Evolutionary conservation across 805 yeast genomes (phyloP).

Genomic region (Groenewaldozyma salmanticensis): DNA sequence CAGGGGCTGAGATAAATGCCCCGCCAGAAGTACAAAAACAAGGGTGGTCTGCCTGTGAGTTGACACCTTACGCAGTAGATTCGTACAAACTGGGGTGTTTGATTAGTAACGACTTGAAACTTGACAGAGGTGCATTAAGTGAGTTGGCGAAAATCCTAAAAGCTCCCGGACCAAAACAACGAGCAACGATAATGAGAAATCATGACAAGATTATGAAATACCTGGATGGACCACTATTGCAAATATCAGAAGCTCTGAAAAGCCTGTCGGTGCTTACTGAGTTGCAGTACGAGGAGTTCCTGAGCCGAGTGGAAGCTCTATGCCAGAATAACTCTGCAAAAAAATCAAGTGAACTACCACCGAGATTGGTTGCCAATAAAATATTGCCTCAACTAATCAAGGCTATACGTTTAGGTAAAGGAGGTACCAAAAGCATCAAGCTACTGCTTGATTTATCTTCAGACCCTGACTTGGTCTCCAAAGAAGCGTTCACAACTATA

Average conservation of each 20-base stretch:
- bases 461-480: slow-evolving; percentile 24
- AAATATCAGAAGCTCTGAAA: slow-evolving; percentile 42
- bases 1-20: slow-evolving; percentile 24
- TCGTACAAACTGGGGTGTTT: slow-evolving; percentile 55
- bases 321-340: slow-evolving; percentile 17
- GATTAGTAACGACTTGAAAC: slow-evolving; percentile 31
- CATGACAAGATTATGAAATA: slow-evolving; percentile 9
- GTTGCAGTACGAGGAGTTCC: slow-evolving; percentile 41
- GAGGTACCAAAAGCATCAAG: slow-evolving; percentile 23
- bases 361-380: slow-evolving; percentile 46
- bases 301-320: slow-evolving; percentile 29
- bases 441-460: slow-evolving; percentile 20
- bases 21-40: slow-evolving; percentile 46
- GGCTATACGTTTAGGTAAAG: slow-evolving; percentile 25
- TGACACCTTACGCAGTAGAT: slow-evolving; percentile 35
- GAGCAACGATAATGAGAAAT: slow-evolving; percentile 8
- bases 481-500: slow-evolving; percentile 30
- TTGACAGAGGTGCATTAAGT: slow-evolving; percentile 6
- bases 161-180: slow-evolving; percentile 7
- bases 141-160: slow-evolving; percentile 10
- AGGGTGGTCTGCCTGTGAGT: slow-evolving; percentile 35
- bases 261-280: slow-evolving; percentile 46
- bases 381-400: slow-evolving; percentile 61
- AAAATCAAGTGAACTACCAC: slow-evolving; percentile 28
- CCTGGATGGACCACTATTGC: slow-evolving; percentile 1